Evolutionary conservation across 2,329 filamentous ascomycete genomes (phyloP).

Genomic region (Epichloe hybrida): DNA sequence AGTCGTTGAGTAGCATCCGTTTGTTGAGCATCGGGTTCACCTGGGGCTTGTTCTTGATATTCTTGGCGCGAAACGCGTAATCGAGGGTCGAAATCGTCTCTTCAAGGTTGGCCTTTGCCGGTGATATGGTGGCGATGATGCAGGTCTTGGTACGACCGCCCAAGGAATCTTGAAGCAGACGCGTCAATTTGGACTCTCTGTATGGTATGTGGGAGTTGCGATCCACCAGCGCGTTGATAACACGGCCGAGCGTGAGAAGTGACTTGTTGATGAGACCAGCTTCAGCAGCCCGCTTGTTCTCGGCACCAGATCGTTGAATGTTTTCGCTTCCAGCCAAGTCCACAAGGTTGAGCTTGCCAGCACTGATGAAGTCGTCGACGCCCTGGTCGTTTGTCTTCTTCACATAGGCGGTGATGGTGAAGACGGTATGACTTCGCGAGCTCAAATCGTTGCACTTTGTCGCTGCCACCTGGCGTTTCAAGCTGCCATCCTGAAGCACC

Average conservation of each 20-base stretch:
- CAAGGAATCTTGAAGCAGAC: constrained; percentile 88
- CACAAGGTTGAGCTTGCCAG: constrained; percentile 90
- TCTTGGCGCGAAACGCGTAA: constrained; percentile 95
- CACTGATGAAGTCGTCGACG: constrained; percentile 77
- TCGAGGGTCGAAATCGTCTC: constrained; percentile 97
- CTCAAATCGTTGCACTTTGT: constrained; percentile 99
- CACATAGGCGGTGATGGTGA: constrained; percentile 85
- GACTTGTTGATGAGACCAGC: constrained; percentile 98
- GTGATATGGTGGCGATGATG: constrained; percentile 94
- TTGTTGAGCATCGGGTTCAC: constrained; percentile 87
- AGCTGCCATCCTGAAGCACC: constrained; percentile 74
- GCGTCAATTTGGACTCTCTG: constrained; percentile 90
- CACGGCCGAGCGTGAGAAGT: constrained; percentile 80
- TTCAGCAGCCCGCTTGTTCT: constrained; percentile 94
- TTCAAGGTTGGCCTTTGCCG: constrained; percentile 87
- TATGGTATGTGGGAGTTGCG: constrained; percentile 77
- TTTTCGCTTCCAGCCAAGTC: constrained; percentile 97
- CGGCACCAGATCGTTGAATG: constrained; percentile 89
- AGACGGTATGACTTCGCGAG: constrained; percentile 92
- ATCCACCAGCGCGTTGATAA: constrained; percentile 95
- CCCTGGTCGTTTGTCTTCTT: constrained; percentile 71
- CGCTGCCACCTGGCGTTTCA: constrained; percentile 93
- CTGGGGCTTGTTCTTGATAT: constrained; percentile 96
- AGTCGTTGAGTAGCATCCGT: constrained; percentile 80
- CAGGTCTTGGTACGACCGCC: constrained; percentile 95